Conservation (phyloP, 352 stramenopile species). For the Vaucheria bursata region DNA sequence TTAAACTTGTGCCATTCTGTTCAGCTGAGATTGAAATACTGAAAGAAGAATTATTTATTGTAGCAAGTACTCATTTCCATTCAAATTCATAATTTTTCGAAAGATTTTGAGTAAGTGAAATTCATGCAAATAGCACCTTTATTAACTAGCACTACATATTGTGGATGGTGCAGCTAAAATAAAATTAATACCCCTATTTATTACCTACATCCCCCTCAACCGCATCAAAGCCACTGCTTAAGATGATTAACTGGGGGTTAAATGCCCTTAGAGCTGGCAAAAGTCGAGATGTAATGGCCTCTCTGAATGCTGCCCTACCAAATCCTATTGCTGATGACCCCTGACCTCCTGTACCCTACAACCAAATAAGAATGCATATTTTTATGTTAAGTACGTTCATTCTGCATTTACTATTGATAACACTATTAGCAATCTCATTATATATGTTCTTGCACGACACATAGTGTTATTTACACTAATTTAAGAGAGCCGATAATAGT, state of each 20-base stretch:
- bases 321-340: background rate
- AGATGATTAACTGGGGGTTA: constrained; percentile 65
- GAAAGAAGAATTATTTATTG: no score
- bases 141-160: no score
- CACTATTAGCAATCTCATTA: no score
- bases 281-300: constrained; percentile 51
- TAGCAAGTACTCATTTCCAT: no score
- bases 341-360: background rate
- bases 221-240: constrained; percentile 70
- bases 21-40: no score
- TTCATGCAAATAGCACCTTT: background rate
- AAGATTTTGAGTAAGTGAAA: background rate
- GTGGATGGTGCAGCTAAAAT: background rate
- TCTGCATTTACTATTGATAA: no score
- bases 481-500: no score
- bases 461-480: no score
- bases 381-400: no score
- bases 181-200: constrained; percentile 53
- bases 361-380: no score
- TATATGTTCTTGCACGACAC: no score
- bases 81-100: background rate
- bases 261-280: constrained; percentile 61
- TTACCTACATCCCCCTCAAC: constrained; percentile 58
- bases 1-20: no score
- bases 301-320: constrained; percentile 43